Conservation (phyloP, 2,329 filamentous ascomycete genomes). For the Nakataea oryzae region DNA sequence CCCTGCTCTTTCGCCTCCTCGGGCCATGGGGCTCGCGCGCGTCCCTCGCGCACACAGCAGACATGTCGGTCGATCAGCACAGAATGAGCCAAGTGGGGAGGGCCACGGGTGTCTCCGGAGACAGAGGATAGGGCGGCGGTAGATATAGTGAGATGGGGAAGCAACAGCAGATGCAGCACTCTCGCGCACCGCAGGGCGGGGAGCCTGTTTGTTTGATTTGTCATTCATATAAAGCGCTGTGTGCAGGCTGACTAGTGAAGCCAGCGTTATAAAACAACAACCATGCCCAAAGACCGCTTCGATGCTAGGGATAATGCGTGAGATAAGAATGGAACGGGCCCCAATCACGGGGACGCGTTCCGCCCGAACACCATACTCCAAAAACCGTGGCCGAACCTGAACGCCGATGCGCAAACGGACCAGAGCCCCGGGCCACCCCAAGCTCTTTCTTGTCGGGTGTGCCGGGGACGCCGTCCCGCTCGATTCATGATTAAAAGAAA, state of each 20-base stretch:
- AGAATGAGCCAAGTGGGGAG: too few relatives aligned
- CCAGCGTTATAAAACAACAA: not conserved
- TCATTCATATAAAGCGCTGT: not conserved
- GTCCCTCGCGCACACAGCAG: not conserved
- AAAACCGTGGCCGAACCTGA: not conserved
- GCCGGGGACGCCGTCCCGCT: not conserved
- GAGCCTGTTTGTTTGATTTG: not conserved
- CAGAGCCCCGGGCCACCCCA: not conserved
- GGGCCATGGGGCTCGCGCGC: too few relatives aligned
- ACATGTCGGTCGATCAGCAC: not conserved
- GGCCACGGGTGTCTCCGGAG: too few relatives aligned
- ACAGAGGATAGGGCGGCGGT: not conserved
- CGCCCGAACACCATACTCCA: not conserved
- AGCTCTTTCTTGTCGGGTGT: not conserved
- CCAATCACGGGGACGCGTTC: not conserved
- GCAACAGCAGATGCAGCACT: not conserved
- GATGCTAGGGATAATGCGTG: not conserved
- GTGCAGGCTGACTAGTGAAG: not conserved
- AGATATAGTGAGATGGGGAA: not conserved
- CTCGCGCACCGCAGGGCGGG: not conserved
- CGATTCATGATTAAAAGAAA: not conserved
- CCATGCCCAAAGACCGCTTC: not conserved
- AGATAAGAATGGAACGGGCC: not conserved
- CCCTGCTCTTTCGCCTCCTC: not conserved
- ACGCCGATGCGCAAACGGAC: not conserved